phyloP scores from a whole-genome alignment of 2,329 filamentous ascomycete species.

The Cryphonectria parasitica region DNA sequence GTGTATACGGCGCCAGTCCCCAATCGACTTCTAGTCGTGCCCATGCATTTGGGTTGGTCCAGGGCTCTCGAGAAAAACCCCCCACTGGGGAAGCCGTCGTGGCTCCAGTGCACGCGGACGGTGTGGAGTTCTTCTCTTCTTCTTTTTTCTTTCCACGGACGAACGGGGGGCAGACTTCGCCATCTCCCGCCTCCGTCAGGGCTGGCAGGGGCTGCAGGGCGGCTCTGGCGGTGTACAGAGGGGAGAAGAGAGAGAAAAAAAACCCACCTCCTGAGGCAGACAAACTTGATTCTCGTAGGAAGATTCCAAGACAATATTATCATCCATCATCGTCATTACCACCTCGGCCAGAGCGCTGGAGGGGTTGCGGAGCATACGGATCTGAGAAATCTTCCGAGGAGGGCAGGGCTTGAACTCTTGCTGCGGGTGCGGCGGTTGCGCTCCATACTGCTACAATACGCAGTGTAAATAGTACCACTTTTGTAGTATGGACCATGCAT shows the following conservation, averaged over 20 bases:
- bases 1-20: constrained; percentile 23
- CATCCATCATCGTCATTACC: too few relatives aligned
- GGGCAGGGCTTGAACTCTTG: neutral
- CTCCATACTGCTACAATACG: neutral
- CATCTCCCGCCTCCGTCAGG: neutral
- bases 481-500: neutral
- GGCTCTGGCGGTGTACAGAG: constrained; percentile 20
- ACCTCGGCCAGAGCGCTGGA: neutral
- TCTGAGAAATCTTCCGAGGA: neutral
- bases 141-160: neutral
- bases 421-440: constrained; percentile 3
- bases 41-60: constrained; percentile 2
- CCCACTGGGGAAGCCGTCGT: constrained; percentile 1
- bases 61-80: neutral
- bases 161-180: neutral
- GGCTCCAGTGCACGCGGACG: constrained; percentile 24
- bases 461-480: neutral
- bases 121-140: constrained; percentile 4
- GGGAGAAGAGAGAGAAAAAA: neutral
- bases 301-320: neutral
- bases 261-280: neutral
- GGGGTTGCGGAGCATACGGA: neutral
- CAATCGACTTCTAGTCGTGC: constrained; percentile 17
- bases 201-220: constrained; percentile 10
- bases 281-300: neutral